Evolutionary conservation across 176 grass and related monocot species (phyloP).

Genomic region (Oropetium thomaeum): DNA sequence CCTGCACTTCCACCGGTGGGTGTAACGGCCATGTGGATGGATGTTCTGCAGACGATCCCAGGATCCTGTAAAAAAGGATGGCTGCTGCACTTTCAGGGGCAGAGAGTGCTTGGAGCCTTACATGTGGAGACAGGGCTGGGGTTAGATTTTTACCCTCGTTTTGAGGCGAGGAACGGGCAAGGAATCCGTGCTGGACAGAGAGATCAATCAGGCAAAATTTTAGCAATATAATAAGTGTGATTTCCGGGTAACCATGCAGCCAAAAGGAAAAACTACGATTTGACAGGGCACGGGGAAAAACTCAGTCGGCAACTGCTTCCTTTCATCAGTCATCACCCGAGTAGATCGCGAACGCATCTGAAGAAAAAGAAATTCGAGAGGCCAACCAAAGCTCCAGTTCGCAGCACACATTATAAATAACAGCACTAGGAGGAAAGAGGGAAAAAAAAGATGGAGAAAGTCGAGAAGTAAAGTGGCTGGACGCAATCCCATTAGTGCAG

Average conservation of each 20-base stretch:
- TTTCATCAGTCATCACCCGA: not conserved
- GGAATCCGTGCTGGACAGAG: not conserved
- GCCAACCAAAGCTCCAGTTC: not conserved
- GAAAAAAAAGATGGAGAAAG: not conserved
- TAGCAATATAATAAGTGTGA: not conserved
- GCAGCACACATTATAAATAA: constrained; percentile 2
- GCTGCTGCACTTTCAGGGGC: constrained; percentile 29
- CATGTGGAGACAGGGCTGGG: not conserved
- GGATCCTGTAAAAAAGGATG: constrained; percentile 32
- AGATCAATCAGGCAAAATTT: not conserved
- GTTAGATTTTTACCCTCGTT: not conserved
- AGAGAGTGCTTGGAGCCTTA: constrained; percentile 1
- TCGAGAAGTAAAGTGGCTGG: constrained; percentile 5
- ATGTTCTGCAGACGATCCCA: constrained; percentile 42
- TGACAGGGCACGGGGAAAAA: not conserved
- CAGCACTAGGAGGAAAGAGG: not conserved
- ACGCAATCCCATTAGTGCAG: constrained; percentile 40
- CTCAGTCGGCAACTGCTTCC: not conserved
- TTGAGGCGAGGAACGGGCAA: not conserved
- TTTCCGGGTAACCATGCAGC: not conserved
- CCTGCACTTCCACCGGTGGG: constrained; percentile 40
- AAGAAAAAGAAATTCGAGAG: not conserved
- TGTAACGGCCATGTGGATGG: constrained; percentile 34
- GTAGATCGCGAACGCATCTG: not conserved
- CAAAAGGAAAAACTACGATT: not conserved